A percentile compares a stretch with the other conserved stretches of the same genome.
These are phyloP conservation scores for Aspergillus sclerotiicarbonarius DNA, from an alignment of 495 filamentous ascomycete species.

Conservation along the genomic window DNA sequence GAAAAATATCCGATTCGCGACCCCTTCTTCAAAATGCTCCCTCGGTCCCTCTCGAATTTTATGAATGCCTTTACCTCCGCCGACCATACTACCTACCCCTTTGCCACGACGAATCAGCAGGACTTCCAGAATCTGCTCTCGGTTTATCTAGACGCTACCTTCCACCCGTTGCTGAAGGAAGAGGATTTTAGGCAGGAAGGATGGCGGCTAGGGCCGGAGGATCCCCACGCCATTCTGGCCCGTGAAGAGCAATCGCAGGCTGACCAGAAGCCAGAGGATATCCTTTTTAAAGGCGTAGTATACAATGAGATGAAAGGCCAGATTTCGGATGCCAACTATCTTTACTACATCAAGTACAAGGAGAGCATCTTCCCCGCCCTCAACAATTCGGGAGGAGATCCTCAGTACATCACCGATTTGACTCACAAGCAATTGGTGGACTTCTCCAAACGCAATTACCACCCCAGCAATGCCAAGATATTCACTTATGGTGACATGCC, in stretches of 20 bases:
- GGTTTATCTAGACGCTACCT: slow-evolving; percentile 92
- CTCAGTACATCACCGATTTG: slow-evolving; percentile 90
- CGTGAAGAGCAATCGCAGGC: slow-evolving; percentile 23
- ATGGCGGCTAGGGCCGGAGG: slow-evolving; percentile 92
- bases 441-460: slow-evolving; percentile 89
- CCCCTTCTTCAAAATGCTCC: slow-evolving; percentile 99
- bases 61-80: slow-evolving; percentile 98
- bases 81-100: slow-evolving; percentile 97
- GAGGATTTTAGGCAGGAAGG: slow-evolving; percentile 96
- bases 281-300: slow-evolving; percentile 97
- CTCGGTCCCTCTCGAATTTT: slow-evolving; percentile 93
- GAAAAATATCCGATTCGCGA: slow-evolving; percentile 97
- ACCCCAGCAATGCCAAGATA: slow-evolving; percentile 93
- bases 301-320: slow-evolving; percentile 99
- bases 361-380: slow-evolving; percentile 91
- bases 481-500: slow-evolving; percentile 96
- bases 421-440: slow-evolving; percentile 80
- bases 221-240: slow-evolving; percentile 58
- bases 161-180: slow-evolving; percentile 81
- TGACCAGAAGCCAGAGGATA: slow-evolving; percentile 37
- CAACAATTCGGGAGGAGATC: slow-evolving; percentile 95
- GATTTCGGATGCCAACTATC: slow-evolving; percentile 94
- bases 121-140: slow-evolving; percentile 95
- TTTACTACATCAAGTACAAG: slow-evolving; percentile 91
- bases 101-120: slow-evolving; percentile 93